phyloP scores from a whole-genome alignment of 805 yeast genomes.

The Hyphopichia homilentoma region DNA sequence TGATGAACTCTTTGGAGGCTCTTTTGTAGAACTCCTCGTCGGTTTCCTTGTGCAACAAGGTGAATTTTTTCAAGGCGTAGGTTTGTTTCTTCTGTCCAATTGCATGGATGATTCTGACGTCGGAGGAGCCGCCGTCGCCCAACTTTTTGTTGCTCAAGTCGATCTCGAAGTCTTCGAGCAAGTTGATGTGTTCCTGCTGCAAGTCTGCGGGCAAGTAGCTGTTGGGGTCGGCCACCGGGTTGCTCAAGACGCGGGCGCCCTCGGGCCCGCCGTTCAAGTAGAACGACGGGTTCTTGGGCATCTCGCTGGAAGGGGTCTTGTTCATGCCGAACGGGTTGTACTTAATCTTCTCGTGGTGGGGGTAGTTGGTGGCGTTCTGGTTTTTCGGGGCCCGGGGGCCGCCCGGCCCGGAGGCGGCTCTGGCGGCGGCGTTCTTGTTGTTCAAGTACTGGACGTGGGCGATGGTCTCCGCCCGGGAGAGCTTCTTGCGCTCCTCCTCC shows the following conservation, averaged over 20 bases:
- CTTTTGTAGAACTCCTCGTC: constrained; percentile 63
- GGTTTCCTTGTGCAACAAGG: constrained; percentile 56
- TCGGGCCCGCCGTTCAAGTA: constrained; percentile 32
- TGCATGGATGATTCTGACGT: constrained; percentile 47
- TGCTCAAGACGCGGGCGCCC: constrained; percentile 48
- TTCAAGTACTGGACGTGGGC: constrained; percentile 33
- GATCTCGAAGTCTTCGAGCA: constrained; percentile 54
- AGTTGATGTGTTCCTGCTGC: constrained; percentile 43
- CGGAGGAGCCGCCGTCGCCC: constrained; percentile 73
- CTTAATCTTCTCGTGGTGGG: constrained; percentile 41
- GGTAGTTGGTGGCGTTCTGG: constrained; percentile 2
- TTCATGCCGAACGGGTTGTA: constrained; percentile 66
- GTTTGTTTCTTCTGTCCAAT: constrained; percentile 38
- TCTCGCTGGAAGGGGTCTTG: constrained; percentile 21
- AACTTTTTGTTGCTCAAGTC: constrained; percentile 42
- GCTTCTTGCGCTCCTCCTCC: constrained; percentile 8
- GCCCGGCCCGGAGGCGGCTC: constrained; percentile 11
- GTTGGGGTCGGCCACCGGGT: constrained; percentile 67
- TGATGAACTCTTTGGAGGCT: constrained; percentile 59
- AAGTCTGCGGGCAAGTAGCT: constrained; percentile 53
- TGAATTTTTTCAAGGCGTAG: constrained; percentile 65
- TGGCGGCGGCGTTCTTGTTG: constrained; percentile 21
- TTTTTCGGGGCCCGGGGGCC: constrained; percentile 6
- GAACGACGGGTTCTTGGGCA: constrained; percentile 25
- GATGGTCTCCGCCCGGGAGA: constrained; percentile 32